These are phyloP conservation scores for Adiantum capillusveneris DNA, from an alignment of 75 land plant species.

Conservation along the genomic window DNA sequence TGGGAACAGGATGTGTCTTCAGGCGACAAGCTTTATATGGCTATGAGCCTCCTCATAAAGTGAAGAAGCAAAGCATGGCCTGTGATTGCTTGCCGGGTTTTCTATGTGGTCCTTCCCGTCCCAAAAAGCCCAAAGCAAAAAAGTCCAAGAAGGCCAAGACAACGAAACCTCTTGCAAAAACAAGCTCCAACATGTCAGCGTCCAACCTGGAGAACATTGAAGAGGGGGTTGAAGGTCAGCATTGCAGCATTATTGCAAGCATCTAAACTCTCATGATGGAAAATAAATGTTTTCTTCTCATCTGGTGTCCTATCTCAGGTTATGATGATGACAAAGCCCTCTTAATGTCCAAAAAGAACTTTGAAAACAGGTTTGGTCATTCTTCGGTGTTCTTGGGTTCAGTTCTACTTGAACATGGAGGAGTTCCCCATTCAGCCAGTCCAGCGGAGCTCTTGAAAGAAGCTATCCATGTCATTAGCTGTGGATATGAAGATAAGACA, in stretches of 20 bases:
- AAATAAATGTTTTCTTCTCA: background rate
- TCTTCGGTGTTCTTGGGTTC: conserved; percentile 20
- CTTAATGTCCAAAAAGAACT: conserved; percentile 26
- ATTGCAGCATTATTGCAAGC: too few species aligned
- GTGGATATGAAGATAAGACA: conserved; percentile 31
- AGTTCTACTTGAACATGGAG: conserved; percentile 19
- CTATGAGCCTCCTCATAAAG: conserved; percentile 67
- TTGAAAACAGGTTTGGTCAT: conserved; percentile 27
- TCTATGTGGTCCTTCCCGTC: conserved; percentile 50
- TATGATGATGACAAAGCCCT: conserved; percentile 27
- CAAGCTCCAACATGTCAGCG: conserved; percentile 64
- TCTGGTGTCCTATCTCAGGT: background rate
- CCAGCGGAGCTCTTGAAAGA: conserved; percentile 24
- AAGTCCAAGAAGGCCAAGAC: background rate
- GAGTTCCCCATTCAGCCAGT: conserved; percentile 20
- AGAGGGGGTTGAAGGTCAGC: conserved; percentile 74
- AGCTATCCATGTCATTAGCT: conserved; percentile 30
- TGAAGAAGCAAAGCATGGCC: conserved; percentile 30
- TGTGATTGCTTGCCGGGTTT: conserved; percentile 29
- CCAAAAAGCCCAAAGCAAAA: conserved; percentile 42
- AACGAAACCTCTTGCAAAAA: conserved; percentile 21
- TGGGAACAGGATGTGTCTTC: conserved; percentile 88
- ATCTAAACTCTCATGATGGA: too few species aligned
- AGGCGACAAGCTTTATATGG: conserved; percentile 80
- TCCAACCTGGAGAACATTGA: conserved; percentile 77